Evolutionary conservation across 2,329 filamentous ascomycete genomes (phyloP).

Genomic region (Pseudopyricularia javanii): DNA sequence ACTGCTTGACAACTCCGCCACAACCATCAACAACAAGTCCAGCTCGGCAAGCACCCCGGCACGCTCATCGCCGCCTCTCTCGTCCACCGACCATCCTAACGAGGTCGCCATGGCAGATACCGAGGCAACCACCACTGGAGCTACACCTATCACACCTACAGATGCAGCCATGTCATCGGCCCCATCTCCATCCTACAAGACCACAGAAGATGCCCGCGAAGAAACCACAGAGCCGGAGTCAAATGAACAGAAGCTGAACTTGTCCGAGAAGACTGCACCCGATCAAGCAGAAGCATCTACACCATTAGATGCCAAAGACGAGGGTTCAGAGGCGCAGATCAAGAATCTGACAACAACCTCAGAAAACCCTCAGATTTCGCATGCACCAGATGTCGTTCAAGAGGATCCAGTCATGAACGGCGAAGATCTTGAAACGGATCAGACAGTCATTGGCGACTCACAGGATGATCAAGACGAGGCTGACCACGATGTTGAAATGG

Average conservation of each 20-base stretch:
- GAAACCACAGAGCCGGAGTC: neutral
- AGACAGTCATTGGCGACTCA: neutral
- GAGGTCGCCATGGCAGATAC: neutral
- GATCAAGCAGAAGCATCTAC: neutral
- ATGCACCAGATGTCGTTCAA: neutral
- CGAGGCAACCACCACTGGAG: neutral
- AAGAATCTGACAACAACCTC: neutral
- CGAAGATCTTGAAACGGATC: neutral
- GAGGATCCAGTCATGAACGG: neutral
- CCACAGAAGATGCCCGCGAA: neutral
- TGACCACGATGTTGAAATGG: neutral
- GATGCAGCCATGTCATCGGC: neutral
- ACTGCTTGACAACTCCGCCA: neutral
- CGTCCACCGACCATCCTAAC: neutral
- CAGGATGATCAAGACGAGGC: neutral
- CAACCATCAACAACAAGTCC: neutral
- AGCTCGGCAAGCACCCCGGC: neutral
- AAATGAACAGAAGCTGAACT: neutral
- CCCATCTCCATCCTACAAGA: neutral
- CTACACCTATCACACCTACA: neutral
- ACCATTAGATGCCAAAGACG: neutral
- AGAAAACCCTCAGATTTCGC: neutral
- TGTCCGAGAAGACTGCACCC: neutral
- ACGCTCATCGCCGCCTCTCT: neutral
- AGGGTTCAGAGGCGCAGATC: neutral